These are phyloP conservation scores for Alternaria incomplexa DNA, from an alignment of 2,329 filamentous ascomycete species.

Conservation along the genomic window DNA sequence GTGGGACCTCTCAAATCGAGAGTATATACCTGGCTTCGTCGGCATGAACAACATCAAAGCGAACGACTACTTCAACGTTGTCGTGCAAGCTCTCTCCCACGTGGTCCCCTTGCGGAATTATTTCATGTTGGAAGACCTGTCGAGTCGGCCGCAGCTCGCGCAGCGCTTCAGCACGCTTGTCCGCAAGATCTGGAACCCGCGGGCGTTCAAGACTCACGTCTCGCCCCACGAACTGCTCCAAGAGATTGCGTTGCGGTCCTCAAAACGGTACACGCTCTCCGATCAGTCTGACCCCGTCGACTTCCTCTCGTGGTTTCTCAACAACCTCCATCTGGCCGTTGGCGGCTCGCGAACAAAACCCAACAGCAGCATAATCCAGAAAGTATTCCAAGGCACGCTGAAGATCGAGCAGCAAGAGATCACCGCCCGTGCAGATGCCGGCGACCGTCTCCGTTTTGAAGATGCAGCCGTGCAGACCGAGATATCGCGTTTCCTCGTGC, in stretches of 20 bases:
- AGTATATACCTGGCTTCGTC: constrained; percentile 92
- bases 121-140: constrained; percentile 85
- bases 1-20: constrained; percentile 81
- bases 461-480: constrained; percentile 85
- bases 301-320: constrained; percentile 96
- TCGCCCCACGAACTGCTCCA: constrained; percentile 97
- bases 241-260: constrained; percentile 87
- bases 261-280: constrained; percentile 90
- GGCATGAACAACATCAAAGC: constrained; percentile 99
- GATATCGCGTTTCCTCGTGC: constrained; percentile 81
- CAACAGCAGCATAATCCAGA: constrained; percentile 83
- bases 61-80: constrained; percentile 97
- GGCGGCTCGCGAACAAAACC: constrained; percentile 89
- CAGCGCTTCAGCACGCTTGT: constrained; percentile 88
- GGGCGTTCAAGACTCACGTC: constrained; percentile 94
- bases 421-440: constrained; percentile 85
- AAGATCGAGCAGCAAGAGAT: constrained; percentile 94
- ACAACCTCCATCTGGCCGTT: constrained; percentile 89
- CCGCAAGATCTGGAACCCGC: constrained; percentile 97
- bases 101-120: constrained; percentile 89
- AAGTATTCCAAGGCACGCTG: constrained; percentile 89
- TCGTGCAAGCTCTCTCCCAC: constrained; percentile 90
- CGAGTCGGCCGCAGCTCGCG: constrained; percentile 76
- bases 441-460: constrained; percentile 89
- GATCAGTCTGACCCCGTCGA: constrained; percentile 94